Conservation (phyloP, 345 rosid species). For the Bruguiera gymnorhiza region DNA sequence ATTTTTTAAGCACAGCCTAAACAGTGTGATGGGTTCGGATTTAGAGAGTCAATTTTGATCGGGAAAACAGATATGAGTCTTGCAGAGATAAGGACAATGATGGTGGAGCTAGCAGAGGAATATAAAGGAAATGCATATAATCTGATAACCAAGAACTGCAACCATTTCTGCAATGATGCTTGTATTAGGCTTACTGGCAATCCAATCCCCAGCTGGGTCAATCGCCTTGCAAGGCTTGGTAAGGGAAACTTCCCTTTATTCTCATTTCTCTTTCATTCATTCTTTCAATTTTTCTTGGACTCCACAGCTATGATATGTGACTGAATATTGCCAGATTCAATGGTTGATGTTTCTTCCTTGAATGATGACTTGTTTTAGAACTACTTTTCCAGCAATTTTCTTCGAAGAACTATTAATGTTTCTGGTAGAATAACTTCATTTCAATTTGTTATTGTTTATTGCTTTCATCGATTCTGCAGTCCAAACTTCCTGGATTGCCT, state of each 20-base stretch:
- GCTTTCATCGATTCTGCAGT: too few relatives aligned
- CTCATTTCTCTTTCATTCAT: neutral
- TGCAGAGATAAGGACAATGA: conserved; percentile 58
- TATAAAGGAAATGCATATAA: conserved; percentile 85
- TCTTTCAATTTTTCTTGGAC: too few relatives aligned
- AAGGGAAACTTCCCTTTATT: conserved; percentile 7
- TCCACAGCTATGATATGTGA: too few relatives aligned
- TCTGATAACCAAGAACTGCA: conserved; percentile 89
- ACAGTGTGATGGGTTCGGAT: conserved; percentile 84
- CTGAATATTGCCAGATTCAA: too few relatives aligned
- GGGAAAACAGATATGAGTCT: conserved; percentile 63
- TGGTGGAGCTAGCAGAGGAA: conserved; percentile 73
- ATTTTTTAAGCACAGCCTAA: conserved; percentile 92
- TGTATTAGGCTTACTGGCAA: conserved; percentile 74
- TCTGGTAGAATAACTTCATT: too few relatives aligned
- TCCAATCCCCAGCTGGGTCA: conserved; percentile 93
- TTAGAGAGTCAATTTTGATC: conserved; percentile 81
- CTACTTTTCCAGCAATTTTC: too few relatives aligned
- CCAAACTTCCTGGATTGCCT: too few relatives aligned
- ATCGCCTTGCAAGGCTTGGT: conserved; percentile 96
- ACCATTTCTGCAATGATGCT: conserved; percentile 93
- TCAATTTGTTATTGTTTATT: too few relatives aligned
- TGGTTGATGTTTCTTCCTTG: too few relatives aligned
- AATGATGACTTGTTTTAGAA: too few relatives aligned
- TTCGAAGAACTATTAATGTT: too few relatives aligned